Conservation (phyloP, 2,329 filamentous ascomycete genomes). For the Xylaria sp. region DNA sequence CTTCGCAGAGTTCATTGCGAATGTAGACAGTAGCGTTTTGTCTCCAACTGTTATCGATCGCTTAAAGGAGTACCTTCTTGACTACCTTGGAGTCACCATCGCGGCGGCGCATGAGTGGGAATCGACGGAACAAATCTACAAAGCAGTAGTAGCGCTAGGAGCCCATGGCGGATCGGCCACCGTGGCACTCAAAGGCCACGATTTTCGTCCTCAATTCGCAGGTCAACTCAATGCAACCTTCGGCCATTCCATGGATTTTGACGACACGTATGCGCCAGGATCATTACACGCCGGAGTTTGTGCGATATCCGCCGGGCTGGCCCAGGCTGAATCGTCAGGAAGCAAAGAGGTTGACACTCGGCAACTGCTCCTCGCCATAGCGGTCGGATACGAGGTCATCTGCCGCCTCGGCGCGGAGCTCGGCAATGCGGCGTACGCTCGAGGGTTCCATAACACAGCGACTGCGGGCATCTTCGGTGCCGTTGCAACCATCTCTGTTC, state of each 20-base stretch:
- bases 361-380: background rate
- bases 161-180: slow-evolving; percentile 4
- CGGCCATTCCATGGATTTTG: background rate
- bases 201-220: slow-evolving; percentile 3
- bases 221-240: background rate
- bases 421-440: background rate
- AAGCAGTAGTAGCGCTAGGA: background rate
- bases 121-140: slow-evolving; percentile 2
- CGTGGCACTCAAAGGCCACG: background rate
- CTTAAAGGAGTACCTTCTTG: background rate
- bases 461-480: background rate
- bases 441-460: background rate
- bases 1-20: background rate
- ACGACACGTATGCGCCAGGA: slow-evolving; percentile 1
- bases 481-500: background rate
- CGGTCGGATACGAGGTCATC: background rate
- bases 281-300: background rate
- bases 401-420: slow-evolving; percentile 1
- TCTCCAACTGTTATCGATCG: background rate
- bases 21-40: background rate
- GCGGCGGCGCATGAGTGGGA: slow-evolving; percentile 1
- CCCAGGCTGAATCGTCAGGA: background rate
- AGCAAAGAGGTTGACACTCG: background rate
- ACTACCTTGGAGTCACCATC: background rate
- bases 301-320: background rate